Evolutionary conservation across 345 rosid genomes (phyloP), one percentile per base, ranked within the genome.

Genomic region (Populus pruinosa): DNA sequence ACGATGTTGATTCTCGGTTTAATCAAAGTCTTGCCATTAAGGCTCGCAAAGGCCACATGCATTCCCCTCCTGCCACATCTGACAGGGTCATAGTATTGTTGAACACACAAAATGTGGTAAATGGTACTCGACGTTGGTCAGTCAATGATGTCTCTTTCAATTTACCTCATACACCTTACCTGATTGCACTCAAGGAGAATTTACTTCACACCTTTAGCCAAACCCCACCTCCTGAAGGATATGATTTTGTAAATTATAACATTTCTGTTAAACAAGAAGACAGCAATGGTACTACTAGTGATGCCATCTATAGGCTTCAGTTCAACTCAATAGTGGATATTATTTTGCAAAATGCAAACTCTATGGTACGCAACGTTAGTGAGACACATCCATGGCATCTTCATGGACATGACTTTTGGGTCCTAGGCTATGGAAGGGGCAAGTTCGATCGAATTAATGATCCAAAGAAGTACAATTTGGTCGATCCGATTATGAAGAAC

Each of bases 341-440:
- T 14, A 65, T 94, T 56, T 70, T 92, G 36, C 97, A 90, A 67
- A 94, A 94, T 78, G 93, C 97, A 0, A 89, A 88, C 77, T 78
- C 90, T 0, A 70, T 87, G 92, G 62, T 0, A 0, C 0, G 0
- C 2, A 76, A 72, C 21, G 83, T 74, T 25, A 91, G 96, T 38
- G 97, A 88, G 85, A 94, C 97, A 2, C 98, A 94, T 72, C 89
- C 96, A 0, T 85, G 96, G 98, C 98, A 91, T 85, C 83, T 92
- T 2, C 97, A 92, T 35, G 97, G 97, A 38, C 97, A 92, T 75
- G 97, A 92, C 82, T 93, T 92, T 70, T 93, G 95, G 98, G 95
- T 91, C 7, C 65, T 94, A 0, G 91, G 95, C 0, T 87, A 91
- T 4, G 97, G 97, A 6, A 73, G 67, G 16, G 96, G 97, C 1